phyloP scores from a whole-genome alignment of 1,139 yeast species.

The Taphrina wiesneri region DNA sequence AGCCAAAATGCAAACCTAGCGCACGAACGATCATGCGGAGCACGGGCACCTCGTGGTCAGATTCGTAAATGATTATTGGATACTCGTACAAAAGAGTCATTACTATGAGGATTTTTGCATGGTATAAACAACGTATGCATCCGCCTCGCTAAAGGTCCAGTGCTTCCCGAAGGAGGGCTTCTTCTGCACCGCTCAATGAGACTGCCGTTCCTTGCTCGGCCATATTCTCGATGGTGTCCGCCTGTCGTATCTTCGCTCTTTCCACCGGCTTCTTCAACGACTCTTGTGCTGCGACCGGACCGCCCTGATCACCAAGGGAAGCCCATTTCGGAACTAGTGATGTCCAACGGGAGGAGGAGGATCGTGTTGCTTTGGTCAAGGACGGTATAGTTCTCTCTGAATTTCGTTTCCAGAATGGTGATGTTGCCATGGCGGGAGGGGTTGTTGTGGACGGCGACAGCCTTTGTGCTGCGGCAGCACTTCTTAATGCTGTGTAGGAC shows the following conservation, averaged over 20 bases:
- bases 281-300: not conserved
- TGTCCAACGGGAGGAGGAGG: constrained; percentile 3
- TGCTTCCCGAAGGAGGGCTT: constrained; percentile 28
- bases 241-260: too few relatives aligned
- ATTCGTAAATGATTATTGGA: too few relatives aligned
- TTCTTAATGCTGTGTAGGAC: constrained; percentile 17
- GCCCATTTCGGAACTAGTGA: constrained; percentile 2
- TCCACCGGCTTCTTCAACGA: not conserved
- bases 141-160: not conserved
- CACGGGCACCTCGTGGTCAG: too few relatives aligned
- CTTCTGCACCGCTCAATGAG: not conserved
- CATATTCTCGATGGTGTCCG: not conserved
- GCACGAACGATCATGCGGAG: too few relatives aligned
- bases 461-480: constrained; percentile 27
- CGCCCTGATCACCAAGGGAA: not conserved
- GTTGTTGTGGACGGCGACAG: not conserved
- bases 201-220: not conserved
- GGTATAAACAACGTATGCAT: not conserved
- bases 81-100: not conserved
- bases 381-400: not conserved
- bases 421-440: not conserved
- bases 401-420: constrained; percentile 12
- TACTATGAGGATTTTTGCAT: not conserved
- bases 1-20: too few relatives aligned
- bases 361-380: not conserved